Percentiles rank a stretch among this genome's conserved stretches.
Evolutionary conservation across 2,329 filamentous ascomycete species (phyloP).

Genomic region (Colletotrichum chrysophilum): DNA sequence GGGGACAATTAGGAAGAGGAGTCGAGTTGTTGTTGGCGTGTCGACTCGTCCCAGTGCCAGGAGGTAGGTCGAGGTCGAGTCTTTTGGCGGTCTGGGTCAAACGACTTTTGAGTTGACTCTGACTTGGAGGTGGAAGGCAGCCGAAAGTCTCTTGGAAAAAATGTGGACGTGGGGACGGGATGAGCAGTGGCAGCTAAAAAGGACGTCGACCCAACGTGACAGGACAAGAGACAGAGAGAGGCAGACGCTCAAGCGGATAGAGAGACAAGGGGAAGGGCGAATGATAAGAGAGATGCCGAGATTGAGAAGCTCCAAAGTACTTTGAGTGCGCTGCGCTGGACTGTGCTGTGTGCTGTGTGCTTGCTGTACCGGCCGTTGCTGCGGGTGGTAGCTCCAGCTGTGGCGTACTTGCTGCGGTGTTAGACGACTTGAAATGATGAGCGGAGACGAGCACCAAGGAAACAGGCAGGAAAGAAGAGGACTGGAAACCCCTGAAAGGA

Average conservation of each 20-base stretch:
- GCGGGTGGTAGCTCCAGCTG: neutral
- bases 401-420: neutral
- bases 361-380: neutral
- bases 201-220: slow-evolving; percentile 22
- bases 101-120: slow-evolving; percentile 8
- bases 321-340: slow-evolving; percentile 1
- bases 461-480: slow-evolving; percentile 24
- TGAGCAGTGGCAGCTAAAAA: slow-evolving; percentile 16
- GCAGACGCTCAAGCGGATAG: slow-evolving; percentile 20
- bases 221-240: neutral
- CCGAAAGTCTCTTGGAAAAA: slow-evolving; percentile 20
- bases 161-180: slow-evolving; percentile 21
- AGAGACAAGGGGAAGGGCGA: slow-evolving; percentile 20
- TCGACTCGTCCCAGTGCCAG: neutral
- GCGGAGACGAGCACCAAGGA: slow-evolving; percentile 20
- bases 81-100: slow-evolving; percentile 2
- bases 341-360: neutral
- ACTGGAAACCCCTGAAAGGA: slow-evolving; percentile 22
- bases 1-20: neutral
- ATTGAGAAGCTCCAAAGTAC: slow-evolving; percentile 15
- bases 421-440: slow-evolving; percentile 19
- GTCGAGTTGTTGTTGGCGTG: neutral
- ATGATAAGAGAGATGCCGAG: slow-evolving; percentile 22
- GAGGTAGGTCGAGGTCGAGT: neutral
- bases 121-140: slow-evolving; percentile 10